Evolutionary conservation across 768 basidiomycete genomes (phyloP).

Genomic region (Amanita rubescens): DNA sequence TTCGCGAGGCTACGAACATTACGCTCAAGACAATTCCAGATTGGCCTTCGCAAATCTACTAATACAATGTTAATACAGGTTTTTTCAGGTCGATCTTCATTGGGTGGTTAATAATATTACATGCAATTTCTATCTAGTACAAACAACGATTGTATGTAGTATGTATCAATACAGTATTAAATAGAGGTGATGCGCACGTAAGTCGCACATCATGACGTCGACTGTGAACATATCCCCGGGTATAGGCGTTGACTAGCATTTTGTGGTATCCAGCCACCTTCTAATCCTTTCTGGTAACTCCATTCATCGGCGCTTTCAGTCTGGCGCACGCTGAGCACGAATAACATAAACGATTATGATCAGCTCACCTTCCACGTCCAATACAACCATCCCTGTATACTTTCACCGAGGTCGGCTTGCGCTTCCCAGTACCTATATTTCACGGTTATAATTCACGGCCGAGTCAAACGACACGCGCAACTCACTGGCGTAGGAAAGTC

Average conservation of each 20-base stretch:
- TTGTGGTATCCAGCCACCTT: constrained; percentile 73
- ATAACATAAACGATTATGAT: not conserved
- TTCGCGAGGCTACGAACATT: constrained; percentile 74
- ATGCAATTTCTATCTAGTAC: not conserved
- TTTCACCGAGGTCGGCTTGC: constrained; percentile 69
- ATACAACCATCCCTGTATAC: constrained; percentile 63
- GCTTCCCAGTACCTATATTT: constrained; percentile 68
- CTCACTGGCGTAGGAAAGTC: constrained; percentile 52
- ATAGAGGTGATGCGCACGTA: not conserved
- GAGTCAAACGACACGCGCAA: not conserved
- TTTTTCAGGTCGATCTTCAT: not conserved
- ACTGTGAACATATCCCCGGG: constrained; percentile 49
- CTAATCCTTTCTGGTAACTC: constrained; percentile 68
- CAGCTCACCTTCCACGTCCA: constrained; percentile 70
- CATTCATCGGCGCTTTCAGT: constrained; percentile 67
- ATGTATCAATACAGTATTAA: constrained; percentile 4
- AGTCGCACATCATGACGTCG: too few species aligned
- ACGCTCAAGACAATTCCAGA: constrained; percentile 66
- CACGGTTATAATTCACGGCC: not conserved
- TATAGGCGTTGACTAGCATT: constrained; percentile 61
- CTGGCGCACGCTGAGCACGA: constrained; percentile 18
- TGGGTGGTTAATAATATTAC: not conserved
- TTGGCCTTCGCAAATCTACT: constrained; percentile 46
- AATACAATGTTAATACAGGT: not conserved
- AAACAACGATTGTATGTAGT: constrained; percentile 2